Evolutionary conservation across 768 basidiomycete genomes (phyloP).

Genomic region (Termitomyces sp.): DNA sequence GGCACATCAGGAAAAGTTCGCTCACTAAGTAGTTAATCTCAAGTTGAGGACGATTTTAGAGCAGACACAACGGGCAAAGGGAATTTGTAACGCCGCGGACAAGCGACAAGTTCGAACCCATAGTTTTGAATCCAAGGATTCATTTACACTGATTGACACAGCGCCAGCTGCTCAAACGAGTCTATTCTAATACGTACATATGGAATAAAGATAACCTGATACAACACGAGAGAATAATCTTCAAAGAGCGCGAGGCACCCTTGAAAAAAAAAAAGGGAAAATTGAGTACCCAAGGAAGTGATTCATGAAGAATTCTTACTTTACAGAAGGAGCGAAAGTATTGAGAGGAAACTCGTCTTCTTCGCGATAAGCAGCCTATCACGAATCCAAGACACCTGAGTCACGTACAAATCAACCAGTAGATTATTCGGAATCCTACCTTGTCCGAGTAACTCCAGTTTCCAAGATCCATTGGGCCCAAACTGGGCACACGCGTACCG

Average conservation of each 20-base stretch:
- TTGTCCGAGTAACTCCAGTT: conserved; percentile 27
- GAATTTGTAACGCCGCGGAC: too few species aligned
- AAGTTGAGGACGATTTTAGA: too few species aligned
- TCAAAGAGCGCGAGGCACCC: conserved; percentile 3
- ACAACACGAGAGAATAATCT: not conserved
- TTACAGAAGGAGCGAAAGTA: conserved; percentile 13
- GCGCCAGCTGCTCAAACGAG: not conserved
- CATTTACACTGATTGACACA: not conserved
- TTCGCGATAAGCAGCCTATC: conserved; percentile 7
- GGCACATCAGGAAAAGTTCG: too few species aligned
- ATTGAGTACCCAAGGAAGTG: not conserved
- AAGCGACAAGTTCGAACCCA: too few species aligned
- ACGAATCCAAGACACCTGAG: not conserved
- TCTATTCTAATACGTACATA: conserved; percentile 3
- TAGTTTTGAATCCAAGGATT: too few species aligned
- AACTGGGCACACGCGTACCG: conserved; percentile 38
- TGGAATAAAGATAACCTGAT: conserved; percentile 1
- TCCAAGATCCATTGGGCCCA: conserved; percentile 29
- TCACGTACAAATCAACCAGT: not conserved
- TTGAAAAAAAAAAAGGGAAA: not conserved
- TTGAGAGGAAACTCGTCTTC: conserved; percentile 17
- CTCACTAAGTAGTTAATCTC: too few species aligned
- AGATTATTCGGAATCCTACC: not conserved
- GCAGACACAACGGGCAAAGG: too few species aligned
- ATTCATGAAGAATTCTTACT: conserved; percentile 4